Conservation (phyloP, 2,329 filamentous ascomycete genomes). For the Xylariaceae sp. region DNA sequence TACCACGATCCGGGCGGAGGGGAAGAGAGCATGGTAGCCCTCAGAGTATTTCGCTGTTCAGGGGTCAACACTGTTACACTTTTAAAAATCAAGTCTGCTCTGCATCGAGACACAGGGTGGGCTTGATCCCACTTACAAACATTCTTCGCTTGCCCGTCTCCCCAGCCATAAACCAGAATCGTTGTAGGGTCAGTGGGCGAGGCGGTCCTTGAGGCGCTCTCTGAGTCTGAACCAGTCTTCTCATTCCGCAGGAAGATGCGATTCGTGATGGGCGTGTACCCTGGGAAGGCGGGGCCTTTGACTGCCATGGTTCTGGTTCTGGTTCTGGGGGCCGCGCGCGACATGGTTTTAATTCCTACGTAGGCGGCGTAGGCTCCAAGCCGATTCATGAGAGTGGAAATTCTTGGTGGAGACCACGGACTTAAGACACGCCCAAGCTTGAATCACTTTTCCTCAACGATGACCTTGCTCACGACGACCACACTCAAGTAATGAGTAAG, state of each 20-base stretch:
- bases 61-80: neutral
- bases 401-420: neutral
- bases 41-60: constrained; percentile 42
- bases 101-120: neutral
- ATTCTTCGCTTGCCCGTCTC: constrained; percentile 50
- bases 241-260: constrained; percentile 43
- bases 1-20: constrained; percentile 45
- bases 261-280: constrained; percentile 43
- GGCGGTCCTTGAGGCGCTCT: constrained; percentile 4
- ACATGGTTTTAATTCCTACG: neutral
- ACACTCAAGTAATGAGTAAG: too few relatives aligned
- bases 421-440: neutral
- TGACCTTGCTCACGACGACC: too few relatives aligned
- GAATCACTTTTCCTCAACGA: too few relatives aligned
- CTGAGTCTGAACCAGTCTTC: constrained; percentile 23
- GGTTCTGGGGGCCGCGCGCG: neutral
- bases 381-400: too few relatives aligned
- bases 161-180: constrained; percentile 53
- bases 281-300: constrained; percentile 32
- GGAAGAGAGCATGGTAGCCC: constrained; percentile 48
- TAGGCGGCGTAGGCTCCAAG: neutral
- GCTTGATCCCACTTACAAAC: constrained; percentile 36
- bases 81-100: neutral
- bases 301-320: constrained; percentile 17
- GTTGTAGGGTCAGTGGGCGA: constrained; percentile 34